Conservation (phyloP, 169 alveolate genomes). For the Plasmodium relictum region DNA sequence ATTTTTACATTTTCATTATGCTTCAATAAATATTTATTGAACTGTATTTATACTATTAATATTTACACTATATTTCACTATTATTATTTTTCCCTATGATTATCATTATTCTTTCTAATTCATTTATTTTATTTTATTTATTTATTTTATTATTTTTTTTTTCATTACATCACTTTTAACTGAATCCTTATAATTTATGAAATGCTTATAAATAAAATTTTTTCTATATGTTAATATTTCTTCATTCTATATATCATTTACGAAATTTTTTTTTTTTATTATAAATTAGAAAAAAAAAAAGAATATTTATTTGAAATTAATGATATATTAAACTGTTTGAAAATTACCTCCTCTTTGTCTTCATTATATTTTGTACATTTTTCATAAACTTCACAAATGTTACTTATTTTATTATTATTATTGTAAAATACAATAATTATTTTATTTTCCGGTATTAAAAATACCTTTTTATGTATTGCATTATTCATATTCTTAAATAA, state of each 20-base stretch:
- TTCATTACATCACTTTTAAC: slow-evolving; percentile 35
- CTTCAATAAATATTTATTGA: neutral
- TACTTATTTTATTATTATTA: slow-evolving; percentile 54
- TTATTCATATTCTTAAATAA: slow-evolving; percentile 9
- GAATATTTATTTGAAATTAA: neutral
- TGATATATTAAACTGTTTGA: neutral
- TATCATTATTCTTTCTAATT: neutral
- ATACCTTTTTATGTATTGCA: slow-evolving; percentile 44
- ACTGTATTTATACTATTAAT: neutral
- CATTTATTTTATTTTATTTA: neutral
- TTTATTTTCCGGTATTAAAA: slow-evolving; percentile 58
- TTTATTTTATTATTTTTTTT: no score
- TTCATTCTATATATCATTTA: slow-evolving; percentile 26
- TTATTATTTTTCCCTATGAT: neutral
- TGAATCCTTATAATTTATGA: slow-evolving; percentile 28
- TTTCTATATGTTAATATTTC: slow-evolving; percentile 42
- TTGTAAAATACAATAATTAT: slow-evolving; percentile 41
- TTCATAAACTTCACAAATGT: slow-evolving; percentile 46
- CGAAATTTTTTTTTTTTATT: neutral
- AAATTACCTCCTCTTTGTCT: slow-evolving; percentile 55
- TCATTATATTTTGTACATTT: slow-evolving; percentile 21
- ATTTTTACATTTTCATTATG: neutral
- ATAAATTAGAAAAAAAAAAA: neutral
- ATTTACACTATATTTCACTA: neutral
- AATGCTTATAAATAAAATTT: slow-evolving; percentile 45